Evolutionary conservation across 2,329 filamentous ascomycete species (phyloP), one percentile per base, ranked within the genome.

Genomic region (Trichoderma sp.): DNA sequence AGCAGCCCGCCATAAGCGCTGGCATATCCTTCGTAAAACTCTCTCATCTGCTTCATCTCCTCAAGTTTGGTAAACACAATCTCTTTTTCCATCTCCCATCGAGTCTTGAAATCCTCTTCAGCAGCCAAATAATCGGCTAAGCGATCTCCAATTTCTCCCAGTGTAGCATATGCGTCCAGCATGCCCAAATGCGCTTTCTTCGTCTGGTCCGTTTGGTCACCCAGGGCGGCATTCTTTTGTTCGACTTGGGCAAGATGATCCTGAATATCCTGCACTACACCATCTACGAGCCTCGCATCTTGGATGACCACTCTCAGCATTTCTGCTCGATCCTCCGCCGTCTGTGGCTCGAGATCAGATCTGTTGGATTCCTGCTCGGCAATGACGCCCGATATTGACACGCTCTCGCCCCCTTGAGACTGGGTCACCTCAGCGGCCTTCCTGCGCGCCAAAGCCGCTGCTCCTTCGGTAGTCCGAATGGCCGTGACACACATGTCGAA

Each of bases 401-500:
- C 85, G 19, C 80, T 82, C 33, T 85, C 85, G 56, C 73, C 74
- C 67, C 73, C 77, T 69, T 80, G 85, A 71, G 76, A 87, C 74
- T 77, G 85, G 75, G 78, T 87, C 35, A 86, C 86, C 73, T 92
- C 90, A 55, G 90, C 90, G 0, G 89, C 91, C 72, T 88, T 91
- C 62, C 87, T 86, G 13, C 89, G 87, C 6, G 90, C 91, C 57
- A 90, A 83, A 5, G 89, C 91, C 14, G 89, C 89, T 5, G 90
- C 92, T 35, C 91, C 92, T 81, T 97, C 94, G 3, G 94, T 97
- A 62, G 95, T 93, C 70, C 94, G 92, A 55, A 97, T 91, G 0
- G 95, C 95, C 0, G 91, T 95, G 16, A 97, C 92, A 78, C 95
- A 97, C 72, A 97, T 88, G 78, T 98, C 95, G 77, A 97, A 97